Evolutionary conservation across 352 stramenopile genomes (phyloP), one percentile per base, ranked within the genome.

Genomic region (Phytophthora hibernalis): DNA sequence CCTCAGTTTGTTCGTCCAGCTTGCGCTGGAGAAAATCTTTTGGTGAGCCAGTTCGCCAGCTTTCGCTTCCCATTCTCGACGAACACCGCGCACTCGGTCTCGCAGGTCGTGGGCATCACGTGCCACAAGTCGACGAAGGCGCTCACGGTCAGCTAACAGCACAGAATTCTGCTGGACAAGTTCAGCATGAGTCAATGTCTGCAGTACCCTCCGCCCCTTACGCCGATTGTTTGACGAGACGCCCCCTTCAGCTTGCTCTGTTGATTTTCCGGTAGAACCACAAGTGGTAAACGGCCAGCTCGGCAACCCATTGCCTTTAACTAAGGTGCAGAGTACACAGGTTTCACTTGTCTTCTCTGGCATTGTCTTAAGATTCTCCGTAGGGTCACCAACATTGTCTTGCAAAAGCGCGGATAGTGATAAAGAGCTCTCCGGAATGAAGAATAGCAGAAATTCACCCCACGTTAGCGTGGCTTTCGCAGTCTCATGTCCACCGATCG

Each of bases 381-480:
- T 21, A 3, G 42, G 7, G 10, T 53, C 48, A 51, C 11, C n/a
- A 2, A 47, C 57, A 3, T 33, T 30, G 10, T 35, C 56, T 15
- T 55, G 40, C 10, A 74, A 59, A 8, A 63, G 9, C 37, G 15
- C 40, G 20, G 56, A 56, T 37, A 76, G 31, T 0, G 58, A 70
- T 6, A 73, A 54, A 9, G 63, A 70, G 37, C 72, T 58, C 11
- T 71, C 65, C 0, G 83, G 85, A 47, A 93, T 83, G 45, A 92
- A 92, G 8, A 89, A 57, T 5, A 93, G 65, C 59, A 93, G 20
- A 33, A 94, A 80, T 60, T 94, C 83, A 26, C 85, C 85, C 85
- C 85, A 94, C n/a, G 83, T 92, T 22, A 90, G 55, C 6, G 70
- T 88, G 1, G 24, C 15, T 55, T n/a, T n/a, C n/a, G n/a, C n/a